Percentiles rank a stretch among this genome's conserved stretches.
phyloP scores from a whole-genome alignment of 2,329 filamentous ascomycete genomes.

The Clonostachys solani region DNA sequence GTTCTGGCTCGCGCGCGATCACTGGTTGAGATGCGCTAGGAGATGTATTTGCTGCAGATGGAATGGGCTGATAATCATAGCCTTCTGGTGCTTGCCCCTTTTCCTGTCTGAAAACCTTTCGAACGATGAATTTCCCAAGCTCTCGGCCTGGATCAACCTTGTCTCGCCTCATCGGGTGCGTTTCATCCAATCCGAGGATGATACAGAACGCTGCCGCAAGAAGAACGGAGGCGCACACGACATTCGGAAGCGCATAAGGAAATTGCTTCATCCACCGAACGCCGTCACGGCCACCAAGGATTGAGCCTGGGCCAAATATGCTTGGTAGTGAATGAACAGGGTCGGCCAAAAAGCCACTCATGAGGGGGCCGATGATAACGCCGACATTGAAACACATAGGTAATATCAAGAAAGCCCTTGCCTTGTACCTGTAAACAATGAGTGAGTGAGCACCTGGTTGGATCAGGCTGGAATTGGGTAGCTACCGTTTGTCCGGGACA shows the following conservation, averaged over 20 bases:
- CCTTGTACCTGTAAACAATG: slow-evolving; percentile 42
- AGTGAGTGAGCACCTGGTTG: neutral
- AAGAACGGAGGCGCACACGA: slow-evolving; percentile 8
- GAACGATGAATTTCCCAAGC: neutral
- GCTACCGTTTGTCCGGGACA: neutral
- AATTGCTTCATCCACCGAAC: slow-evolving; percentile 11
- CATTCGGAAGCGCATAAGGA: slow-evolving; percentile 13
- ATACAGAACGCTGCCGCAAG: slow-evolving; percentile 8
- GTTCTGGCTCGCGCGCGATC: neutral
- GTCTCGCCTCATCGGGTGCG: slow-evolving; percentile 5
- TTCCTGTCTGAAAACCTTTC: neutral
- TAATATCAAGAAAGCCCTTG: slow-evolving; percentile 39
- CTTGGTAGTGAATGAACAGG: slow-evolving; percentile 8
- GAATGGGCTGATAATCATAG: neutral
- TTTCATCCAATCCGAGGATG: slow-evolving; percentile 13
- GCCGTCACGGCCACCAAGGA: slow-evolving; percentile 8
- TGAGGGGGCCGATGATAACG: slow-evolving; percentile 33
- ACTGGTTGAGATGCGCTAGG: neutral
- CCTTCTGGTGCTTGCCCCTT: neutral
- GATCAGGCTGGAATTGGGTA: neutral
- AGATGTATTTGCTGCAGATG: neutral
- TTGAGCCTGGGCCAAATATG: slow-evolving; percentile 10
- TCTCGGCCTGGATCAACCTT: slow-evolving; percentile 5
- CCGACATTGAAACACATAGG: slow-evolving; percentile 44
- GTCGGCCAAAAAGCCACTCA: slow-evolving; percentile 14